A percentile compares a stretch with the other conserved stretches of the same genome.
These are phyloP conservation scores for Hypoxylon sp. DNA, from an alignment of 2,329 filamentous ascomycete species.

Conservation along the genomic window DNA sequence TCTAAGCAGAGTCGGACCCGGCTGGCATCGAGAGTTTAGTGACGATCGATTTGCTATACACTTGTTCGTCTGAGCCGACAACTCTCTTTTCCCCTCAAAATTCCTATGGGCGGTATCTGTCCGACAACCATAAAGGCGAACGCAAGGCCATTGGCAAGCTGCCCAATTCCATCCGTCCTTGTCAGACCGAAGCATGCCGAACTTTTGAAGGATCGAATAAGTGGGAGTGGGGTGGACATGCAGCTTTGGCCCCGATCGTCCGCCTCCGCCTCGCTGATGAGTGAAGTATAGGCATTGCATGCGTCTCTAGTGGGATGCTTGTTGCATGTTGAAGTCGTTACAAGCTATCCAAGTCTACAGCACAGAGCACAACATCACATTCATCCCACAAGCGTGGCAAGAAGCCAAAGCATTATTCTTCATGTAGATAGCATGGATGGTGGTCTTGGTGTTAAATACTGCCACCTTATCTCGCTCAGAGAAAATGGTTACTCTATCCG, in stretches of 20 bases:
- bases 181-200: slow-evolving; percentile 35
- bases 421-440: slow-evolving; percentile 25
- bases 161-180: slow-evolving; percentile 7
- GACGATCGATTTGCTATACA: background rate
- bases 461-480: slow-evolving; percentile 14
- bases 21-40: background rate
- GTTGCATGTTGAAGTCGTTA: slow-evolving; percentile 23
- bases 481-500: slow-evolving; percentile 23
- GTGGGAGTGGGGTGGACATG: slow-evolving; percentile 35
- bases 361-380: slow-evolving; percentile 9
- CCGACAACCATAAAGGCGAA: slow-evolving; percentile 3
- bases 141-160: background rate
- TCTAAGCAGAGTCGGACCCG: slow-evolving; percentile 30
- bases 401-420: slow-evolving; percentile 28
- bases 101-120: background rate
- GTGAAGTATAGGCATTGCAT: slow-evolving; percentile 30
- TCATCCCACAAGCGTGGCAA: slow-evolving; percentile 31
- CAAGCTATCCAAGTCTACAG: slow-evolving; percentile 7
- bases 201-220: slow-evolving; percentile 15
- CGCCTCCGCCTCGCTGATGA: slow-evolving; percentile 27
- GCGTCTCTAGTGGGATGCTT: slow-evolving; percentile 36
- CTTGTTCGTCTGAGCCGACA: background rate
- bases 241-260: slow-evolving; percentile 32
- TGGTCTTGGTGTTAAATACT: slow-evolving; percentile 10
- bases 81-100: background rate